Percentiles rank a stretch among this genome's conserved stretches.
Conservation (phyloP, 1,284 basidiomycete species). For the Phlebopus sp. region DNA sequence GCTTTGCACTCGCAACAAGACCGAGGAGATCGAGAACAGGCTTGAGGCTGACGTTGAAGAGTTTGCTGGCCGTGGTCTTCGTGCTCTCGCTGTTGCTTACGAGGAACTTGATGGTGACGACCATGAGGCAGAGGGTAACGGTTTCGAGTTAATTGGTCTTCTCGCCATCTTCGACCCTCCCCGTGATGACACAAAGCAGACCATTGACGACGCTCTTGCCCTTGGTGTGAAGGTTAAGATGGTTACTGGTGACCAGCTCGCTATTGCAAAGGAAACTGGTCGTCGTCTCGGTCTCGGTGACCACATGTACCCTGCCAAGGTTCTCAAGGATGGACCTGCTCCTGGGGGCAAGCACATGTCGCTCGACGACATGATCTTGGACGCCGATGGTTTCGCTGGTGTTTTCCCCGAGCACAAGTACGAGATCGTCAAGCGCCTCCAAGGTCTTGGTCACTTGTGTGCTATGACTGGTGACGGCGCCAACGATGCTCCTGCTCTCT, state of each 20-base stretch:
- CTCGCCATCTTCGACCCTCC: conserved; percentile 98
- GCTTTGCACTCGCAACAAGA: conserved; percentile 96
- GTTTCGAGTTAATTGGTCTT: conserved; percentile 96
- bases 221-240: conserved; percentile 99
- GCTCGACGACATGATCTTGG: conserved; percentile 80
- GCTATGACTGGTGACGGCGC: conserved; percentile 88
- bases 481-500: conserved; percentile 82
- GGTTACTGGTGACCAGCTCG: conserved; percentile 99
- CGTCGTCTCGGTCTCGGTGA: conserved; percentile 92
- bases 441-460: conserved; percentile 73
- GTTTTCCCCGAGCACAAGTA: conserved; percentile 91
- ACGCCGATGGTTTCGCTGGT: conserved; percentile 79
- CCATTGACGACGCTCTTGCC: conserved; percentile 93
- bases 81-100: conserved; percentile 94
- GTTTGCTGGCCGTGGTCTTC: conserved; percentile 93
- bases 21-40: conserved; percentile 83
- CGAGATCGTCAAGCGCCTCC: conserved; percentile 80
- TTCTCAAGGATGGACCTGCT: conserved; percentile 75
- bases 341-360: conserved; percentile 66
- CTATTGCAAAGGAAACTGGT: conserved; percentile 98
- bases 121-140: conserved; percentile 82
- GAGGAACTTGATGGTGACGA: conserved; percentile 90
- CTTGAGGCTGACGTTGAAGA: conserved; percentile 96
- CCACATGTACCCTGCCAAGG: conserved; percentile 86
- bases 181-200: conserved; percentile 98